Conservation (phyloP, 192 early-diverging fungal species). For the Podochytrium sp. region DNA sequence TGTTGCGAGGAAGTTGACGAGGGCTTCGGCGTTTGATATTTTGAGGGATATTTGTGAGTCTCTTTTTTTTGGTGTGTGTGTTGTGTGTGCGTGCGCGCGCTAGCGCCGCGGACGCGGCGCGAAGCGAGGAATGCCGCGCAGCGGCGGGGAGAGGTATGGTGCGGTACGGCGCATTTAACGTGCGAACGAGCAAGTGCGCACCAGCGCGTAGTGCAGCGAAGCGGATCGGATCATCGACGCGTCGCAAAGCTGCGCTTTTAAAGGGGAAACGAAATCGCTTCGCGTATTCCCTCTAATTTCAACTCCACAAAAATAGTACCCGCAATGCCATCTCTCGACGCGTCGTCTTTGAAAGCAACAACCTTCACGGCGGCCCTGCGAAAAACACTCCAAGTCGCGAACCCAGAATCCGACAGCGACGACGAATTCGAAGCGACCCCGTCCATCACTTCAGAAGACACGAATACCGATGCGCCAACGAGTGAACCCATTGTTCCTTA, state of each 20-base stretch:
- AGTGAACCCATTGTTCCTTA: background rate
- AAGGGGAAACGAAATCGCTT: too few species aligned
- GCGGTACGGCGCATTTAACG: background rate
- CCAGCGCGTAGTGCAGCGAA: background rate
- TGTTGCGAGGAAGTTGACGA: background rate
- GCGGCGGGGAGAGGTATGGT: background rate
- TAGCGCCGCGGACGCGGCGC: background rate
- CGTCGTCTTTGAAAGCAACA: background rate
- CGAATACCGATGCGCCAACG: background rate
- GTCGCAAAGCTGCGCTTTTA: too few species aligned
- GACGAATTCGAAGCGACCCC: background rate
- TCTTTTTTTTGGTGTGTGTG: background rate
- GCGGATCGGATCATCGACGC: too few species aligned
- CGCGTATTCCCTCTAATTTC: background rate
- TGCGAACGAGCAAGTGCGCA: too few species aligned
- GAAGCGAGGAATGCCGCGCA: background rate
- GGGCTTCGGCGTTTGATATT: constrained; percentile 26
- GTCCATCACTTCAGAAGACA: background rate
- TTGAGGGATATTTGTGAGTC: constrained; percentile 20
- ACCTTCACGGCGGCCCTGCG: background rate
- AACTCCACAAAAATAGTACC: background rate
- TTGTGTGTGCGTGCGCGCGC: background rate
- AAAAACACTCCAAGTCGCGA: constrained; percentile 11
- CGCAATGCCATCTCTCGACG: background rate
- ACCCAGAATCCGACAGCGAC: background rate